Conservation (phyloP, 768 basidiomycete species). For the Clavulina sp. region DNA sequence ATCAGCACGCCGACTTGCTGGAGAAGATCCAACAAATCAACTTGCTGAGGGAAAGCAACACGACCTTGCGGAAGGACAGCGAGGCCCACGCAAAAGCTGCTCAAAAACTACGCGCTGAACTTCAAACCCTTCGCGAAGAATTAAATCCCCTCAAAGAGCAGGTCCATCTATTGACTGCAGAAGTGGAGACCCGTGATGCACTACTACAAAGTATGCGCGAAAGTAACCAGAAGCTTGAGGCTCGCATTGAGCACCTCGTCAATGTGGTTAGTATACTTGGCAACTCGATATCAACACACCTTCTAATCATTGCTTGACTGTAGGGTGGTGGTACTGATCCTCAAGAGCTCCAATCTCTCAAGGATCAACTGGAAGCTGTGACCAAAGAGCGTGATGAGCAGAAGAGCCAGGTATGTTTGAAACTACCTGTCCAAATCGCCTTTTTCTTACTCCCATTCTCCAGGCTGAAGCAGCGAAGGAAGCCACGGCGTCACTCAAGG, state of each 20-base stretch:
- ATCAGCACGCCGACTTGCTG: constrained; percentile 68
- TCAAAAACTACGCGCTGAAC: constrained; percentile 44
- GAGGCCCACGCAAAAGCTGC: constrained; percentile 53
- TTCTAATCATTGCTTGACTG: neutral
- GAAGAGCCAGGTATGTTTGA: constrained; percentile 38
- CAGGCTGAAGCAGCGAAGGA: constrained; percentile 27
- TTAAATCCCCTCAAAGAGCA: constrained; percentile 63
- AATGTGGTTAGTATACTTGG: constrained; percentile 52
- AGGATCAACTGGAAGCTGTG: constrained; percentile 46
- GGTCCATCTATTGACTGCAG: constrained; percentile 45
- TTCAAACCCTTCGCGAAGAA: constrained; percentile 39
- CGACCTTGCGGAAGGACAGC: constrained; percentile 60
- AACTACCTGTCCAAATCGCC: neutral
- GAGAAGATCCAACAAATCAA: constrained; percentile 79
- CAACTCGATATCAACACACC: neutral
- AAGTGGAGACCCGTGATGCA: constrained; percentile 48
- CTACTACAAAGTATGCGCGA: constrained; percentile 56
- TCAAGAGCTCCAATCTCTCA: constrained; percentile 61
- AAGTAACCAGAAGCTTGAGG: constrained; percentile 70
- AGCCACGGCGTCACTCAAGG: constrained; percentile 27
- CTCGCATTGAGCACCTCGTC: constrained; percentile 61
- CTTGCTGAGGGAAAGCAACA: constrained; percentile 74
- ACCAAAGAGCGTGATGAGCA: constrained; percentile 31
- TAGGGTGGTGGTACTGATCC: constrained; percentile 84
- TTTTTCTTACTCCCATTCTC: neutral